Evolutionary conservation across 2,329 filamentous ascomycete species (phyloP).

Genomic region (Dendrostoma leiphaemia): DNA sequence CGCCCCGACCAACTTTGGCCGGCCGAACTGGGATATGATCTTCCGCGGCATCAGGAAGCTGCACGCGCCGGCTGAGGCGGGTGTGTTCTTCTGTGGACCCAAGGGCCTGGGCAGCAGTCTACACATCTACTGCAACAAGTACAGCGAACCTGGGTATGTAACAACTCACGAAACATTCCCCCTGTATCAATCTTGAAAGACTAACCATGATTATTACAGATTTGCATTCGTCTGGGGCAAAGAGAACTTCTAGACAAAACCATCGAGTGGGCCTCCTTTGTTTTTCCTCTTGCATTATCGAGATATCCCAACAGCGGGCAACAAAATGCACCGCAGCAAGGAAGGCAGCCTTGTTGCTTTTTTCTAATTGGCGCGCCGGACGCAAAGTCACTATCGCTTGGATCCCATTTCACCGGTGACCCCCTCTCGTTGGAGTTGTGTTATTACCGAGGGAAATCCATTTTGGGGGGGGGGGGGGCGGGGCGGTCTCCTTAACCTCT

Average conservation of each 20-base stretch:
- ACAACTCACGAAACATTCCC: not conserved
- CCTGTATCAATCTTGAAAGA: constrained; percentile 12
- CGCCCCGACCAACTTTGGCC: constrained; percentile 80
- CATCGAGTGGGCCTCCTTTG: not conserved
- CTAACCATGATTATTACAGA: constrained; percentile 35
- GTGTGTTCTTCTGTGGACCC: constrained; percentile 83
- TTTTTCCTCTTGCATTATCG: constrained; percentile 9
- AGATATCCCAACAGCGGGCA: constrained; percentile 14
- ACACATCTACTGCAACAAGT: constrained; percentile 85
- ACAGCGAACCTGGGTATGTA: constrained; percentile 75
- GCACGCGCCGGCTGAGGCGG: constrained; percentile 68
- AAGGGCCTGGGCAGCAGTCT: constrained; percentile 74
- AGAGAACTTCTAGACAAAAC: constrained; percentile 59
- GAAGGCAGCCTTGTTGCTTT: not conserved
- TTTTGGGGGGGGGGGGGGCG: not conserved
- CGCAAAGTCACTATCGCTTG: constrained; percentile 14
- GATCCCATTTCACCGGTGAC: not conserved
- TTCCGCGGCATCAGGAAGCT: constrained; percentile 81
- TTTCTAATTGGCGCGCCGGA: constrained; percentile 15
- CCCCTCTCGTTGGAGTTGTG: not conserved
- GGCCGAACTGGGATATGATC: constrained; percentile 89
- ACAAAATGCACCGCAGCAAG: not conserved
- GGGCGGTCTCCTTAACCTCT: too few species aligned
- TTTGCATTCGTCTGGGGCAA: constrained; percentile 69
- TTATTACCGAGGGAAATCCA: not conserved